These are phyloP conservation scores for Saccharomyces hybrid DNA, from an alignment of 1,139 yeast species.

Conservation along the genomic window DNA sequence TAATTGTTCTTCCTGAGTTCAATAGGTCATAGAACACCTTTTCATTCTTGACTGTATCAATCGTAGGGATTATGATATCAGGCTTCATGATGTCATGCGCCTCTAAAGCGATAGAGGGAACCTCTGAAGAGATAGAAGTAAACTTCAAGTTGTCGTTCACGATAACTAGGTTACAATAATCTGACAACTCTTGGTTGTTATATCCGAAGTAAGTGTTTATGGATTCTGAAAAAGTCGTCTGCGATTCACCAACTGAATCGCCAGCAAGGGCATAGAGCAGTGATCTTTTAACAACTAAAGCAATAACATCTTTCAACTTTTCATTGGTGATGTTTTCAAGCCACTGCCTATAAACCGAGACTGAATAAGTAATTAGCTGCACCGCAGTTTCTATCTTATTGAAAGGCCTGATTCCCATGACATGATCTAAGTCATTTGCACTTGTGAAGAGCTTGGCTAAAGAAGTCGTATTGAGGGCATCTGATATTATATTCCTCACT, in stretches of 20 bases:
- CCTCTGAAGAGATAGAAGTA: slow-evolving; percentile 40
- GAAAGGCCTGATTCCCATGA: not conserved
- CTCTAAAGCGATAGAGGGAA: slow-evolving; percentile 46
- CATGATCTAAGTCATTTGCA: not conserved
- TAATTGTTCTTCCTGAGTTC: slow-evolving; percentile 50
- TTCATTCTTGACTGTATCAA: slow-evolving; percentile 70
- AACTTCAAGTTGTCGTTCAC: slow-evolving; percentile 44
- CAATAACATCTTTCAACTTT: not conserved
- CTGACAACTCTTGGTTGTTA: not conserved
- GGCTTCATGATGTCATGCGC: slow-evolving; percentile 59
- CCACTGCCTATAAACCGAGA: not conserved
- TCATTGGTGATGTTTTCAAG: not conserved
- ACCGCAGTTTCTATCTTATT: not conserved
- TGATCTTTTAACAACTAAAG: not conserved
- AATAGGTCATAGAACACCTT: slow-evolving; percentile 50
- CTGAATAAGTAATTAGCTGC: not conserved
- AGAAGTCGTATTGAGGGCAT: not conserved
- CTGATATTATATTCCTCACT: not conserved
- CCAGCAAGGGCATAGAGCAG: not conserved
- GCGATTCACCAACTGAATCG: not conserved
- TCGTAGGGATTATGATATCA: slow-evolving; percentile 65
- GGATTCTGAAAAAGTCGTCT: not conserved
- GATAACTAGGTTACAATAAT: slow-evolving; percentile 41
- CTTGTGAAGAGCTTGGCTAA: not conserved
- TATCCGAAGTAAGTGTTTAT: not conserved